phyloP scores from a whole-genome alignment of 371 early-diverging fungal genomes.

The Cokeromyces recurvatus region DNA sequence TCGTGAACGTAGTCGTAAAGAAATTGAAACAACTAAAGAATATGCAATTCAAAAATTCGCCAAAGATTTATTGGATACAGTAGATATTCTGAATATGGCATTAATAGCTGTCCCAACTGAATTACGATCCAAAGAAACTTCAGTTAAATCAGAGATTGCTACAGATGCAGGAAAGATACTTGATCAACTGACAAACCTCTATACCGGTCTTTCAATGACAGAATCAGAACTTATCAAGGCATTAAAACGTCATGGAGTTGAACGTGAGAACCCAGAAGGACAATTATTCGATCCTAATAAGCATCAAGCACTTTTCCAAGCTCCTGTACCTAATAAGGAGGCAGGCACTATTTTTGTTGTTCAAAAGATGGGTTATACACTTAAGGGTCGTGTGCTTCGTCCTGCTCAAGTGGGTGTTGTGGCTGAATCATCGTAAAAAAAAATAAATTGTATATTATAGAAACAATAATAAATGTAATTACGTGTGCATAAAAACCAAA shows the following conservation, averaged over 20 bases:
- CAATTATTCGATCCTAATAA: constrained; percentile 91
- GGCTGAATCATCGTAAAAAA: constrained; percentile 27
- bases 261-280: constrained; percentile 73
- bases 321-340: constrained; percentile 82
- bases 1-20: constrained; percentile 83
- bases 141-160: constrained; percentile 21
- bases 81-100: constrained; percentile 89
- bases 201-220: constrained; percentile 90
- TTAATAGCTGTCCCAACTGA: constrained; percentile 69
- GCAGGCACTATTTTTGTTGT: constrained; percentile 85
- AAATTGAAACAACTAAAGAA: constrained; percentile 74
- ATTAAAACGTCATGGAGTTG: constrained; percentile 89
- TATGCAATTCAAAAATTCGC: constrained; percentile 96
- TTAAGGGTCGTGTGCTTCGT: constrained; percentile 90
- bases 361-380: constrained; percentile 86
- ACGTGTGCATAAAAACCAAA: no score
- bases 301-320: constrained; percentile 95
- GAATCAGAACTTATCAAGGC: constrained; percentile 80
- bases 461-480: no score
- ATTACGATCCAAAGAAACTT: constrained; percentile 29
- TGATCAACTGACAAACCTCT: constrained; percentile 73
- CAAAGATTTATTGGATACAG: constrained; percentile 92
- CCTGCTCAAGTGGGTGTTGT: constrained; percentile 98
- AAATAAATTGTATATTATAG: background rate
- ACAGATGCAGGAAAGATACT: constrained; percentile 48